These are phyloP conservation scores for Sabuloglossum arenarium DNA, from an alignment of 495 filamentous ascomycete species.

Conservation along the genomic window DNA sequence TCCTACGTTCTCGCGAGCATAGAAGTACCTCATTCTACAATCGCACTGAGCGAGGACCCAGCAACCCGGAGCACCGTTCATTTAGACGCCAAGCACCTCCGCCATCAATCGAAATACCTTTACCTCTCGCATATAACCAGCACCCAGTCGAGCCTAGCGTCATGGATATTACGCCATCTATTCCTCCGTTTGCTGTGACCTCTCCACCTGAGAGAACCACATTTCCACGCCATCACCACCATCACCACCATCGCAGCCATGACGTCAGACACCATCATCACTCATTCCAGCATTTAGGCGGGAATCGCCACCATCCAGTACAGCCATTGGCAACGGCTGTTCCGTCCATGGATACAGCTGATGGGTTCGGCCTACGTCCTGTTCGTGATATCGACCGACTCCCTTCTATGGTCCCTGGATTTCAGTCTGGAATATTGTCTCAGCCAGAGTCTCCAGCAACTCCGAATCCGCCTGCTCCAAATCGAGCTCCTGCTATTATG, in stretches of 20 bases:
- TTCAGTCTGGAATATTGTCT: slow-evolving; percentile 51
- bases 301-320: slow-evolving; percentile 30
- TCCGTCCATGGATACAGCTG: slow-evolving; percentile 50
- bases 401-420: slow-evolving; percentile 59
- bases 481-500: slow-evolving; percentile 24
- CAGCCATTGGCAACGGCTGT: slow-evolving; percentile 49
- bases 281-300: slow-evolving; percentile 10
- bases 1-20: slow-evolving; percentile 4
- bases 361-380: slow-evolving; percentile 56
- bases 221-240: slow-evolving; percentile 41
- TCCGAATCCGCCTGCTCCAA: slow-evolving; percentile 38
- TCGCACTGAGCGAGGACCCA: slow-evolving; percentile 8
- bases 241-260: slow-evolving; percentile 36
- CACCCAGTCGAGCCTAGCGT: slow-evolving; percentile 26
- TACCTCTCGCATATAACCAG: slow-evolving; percentile 28
- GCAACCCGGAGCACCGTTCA: slow-evolving; percentile 23
- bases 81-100: slow-evolving; percentile 49
- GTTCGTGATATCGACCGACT: slow-evolving; percentile 75
- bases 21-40: slow-evolving; percentile 16
- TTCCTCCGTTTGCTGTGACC: slow-evolving; percentile 43
- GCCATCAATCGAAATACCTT: slow-evolving; percentile 53
- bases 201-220: slow-evolving; percentile 56
- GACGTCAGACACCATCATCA: slow-evolving; percentile 30
- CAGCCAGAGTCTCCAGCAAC: slow-evolving; percentile 91
- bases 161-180: slow-evolving; percentile 41